phyloP scores from a whole-genome alignment of 768 basidiomycete species.

The Termitomyces sp. region DNA sequence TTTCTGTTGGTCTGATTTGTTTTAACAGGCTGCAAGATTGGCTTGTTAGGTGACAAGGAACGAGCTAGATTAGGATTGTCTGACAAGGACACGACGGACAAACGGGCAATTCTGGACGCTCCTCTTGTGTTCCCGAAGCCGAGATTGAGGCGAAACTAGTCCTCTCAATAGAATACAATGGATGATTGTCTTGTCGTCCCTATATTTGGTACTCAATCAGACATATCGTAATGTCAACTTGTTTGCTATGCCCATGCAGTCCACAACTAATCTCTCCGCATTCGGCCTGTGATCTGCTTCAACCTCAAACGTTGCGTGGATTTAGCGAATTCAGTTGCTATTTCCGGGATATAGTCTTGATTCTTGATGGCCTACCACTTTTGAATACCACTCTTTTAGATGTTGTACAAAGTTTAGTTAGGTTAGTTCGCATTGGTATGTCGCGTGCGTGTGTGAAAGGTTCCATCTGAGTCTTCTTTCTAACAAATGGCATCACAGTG shows the following conservation, averaged over 20 bases:
- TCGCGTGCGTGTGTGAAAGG: not conserved
- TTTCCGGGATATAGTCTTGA: not conserved
- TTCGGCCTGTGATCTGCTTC: not conserved
- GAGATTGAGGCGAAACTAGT: constrained; percentile 30
- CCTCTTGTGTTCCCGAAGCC: constrained; percentile 84
- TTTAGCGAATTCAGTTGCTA: not conserved
- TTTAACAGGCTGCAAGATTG: constrained; percentile 65
- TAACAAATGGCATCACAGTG: too few species aligned
- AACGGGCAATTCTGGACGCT: constrained; percentile 67
- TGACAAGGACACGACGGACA: constrained; percentile 54
- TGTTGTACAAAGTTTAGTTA: not conserved
- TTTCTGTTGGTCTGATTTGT: constrained; percentile 3
- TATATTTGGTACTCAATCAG: not conserved
- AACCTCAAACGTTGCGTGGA: not conserved
- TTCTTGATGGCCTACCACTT: not conserved
- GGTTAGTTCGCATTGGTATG: not conserved
- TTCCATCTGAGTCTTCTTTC: too few species aligned
- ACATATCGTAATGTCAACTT: not conserved
- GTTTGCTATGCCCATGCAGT: not conserved
- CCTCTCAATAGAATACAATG: not conserved
- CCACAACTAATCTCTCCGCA: not conserved
- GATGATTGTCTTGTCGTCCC: not conserved
- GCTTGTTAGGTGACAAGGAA: constrained; percentile 51
- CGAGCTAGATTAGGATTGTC: constrained; percentile 67
- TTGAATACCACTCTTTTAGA: not conserved